A percentile compares a stretch with the other conserved stretches of the same genome.
These are phyloP conservation scores for Tephrocybe rancida DNA, from an alignment of 768 basidiomycete genomes.

Conservation along the genomic window DNA sequence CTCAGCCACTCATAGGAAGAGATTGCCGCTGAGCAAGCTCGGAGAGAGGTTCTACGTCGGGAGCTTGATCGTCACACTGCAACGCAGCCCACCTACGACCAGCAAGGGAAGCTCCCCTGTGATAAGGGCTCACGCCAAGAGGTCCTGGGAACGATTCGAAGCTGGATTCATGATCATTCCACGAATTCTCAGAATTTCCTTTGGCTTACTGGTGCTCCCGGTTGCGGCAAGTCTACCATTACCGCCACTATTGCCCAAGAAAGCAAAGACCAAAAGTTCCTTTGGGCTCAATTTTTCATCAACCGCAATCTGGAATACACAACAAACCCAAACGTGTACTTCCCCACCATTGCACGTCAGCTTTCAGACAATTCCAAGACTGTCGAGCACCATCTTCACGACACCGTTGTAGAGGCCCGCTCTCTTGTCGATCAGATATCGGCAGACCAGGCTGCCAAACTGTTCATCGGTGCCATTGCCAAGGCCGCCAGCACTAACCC, in stretches of 20 bases:
- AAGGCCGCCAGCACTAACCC: constrained; percentile 4
- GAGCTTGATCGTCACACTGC: too few relatives aligned
- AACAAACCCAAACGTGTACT: too few relatives aligned
- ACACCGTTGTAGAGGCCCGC: constrained; percentile 3
- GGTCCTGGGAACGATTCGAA: neutral
- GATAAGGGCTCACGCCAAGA: neutral
- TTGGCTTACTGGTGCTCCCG: too few relatives aligned
- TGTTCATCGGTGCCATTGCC: constrained; percentile 14
- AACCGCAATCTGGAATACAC: too few relatives aligned
- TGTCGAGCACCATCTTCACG: constrained; percentile 6
- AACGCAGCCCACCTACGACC: too few relatives aligned
- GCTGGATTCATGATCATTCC: too few relatives aligned
- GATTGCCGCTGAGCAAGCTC: neutral
- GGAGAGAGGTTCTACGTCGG: neutral
- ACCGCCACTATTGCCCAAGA: neutral
- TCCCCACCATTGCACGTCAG: too few relatives aligned
- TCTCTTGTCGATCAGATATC: constrained; percentile 10
- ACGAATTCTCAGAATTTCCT: too few relatives aligned
- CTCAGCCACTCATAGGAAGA: too few relatives aligned
- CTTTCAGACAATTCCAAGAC: too few relatives aligned
- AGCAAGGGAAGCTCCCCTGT: neutral
- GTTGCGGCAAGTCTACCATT: too few relatives aligned
- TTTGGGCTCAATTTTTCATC: too few relatives aligned
- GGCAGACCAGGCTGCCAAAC: constrained; percentile 10
- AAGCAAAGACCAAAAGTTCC: neutral